A percentile compares a stretch with the other conserved stretches of the same genome.
These are phyloP conservation scores for Allomyces macrogynus DNA, from an alignment of 192 early-diverging fungal genomes.

Conservation along the genomic window DNA sequence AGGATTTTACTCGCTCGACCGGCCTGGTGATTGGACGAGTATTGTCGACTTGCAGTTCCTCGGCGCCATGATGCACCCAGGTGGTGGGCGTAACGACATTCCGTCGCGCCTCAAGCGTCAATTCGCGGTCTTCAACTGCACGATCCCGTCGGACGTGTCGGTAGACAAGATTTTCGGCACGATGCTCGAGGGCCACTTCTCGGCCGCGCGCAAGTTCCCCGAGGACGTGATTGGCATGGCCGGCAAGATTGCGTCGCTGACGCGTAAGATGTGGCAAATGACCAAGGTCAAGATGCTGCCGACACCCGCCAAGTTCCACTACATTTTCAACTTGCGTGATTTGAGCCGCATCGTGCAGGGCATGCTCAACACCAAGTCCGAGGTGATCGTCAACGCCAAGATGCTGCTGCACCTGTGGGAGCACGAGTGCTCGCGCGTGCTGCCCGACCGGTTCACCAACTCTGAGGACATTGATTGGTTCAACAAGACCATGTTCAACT, in stretches of 20 bases:
- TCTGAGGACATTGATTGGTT: conserved; percentile 81
- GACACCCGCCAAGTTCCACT: conserved; percentile 96
- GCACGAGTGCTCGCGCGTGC: conserved; percentile 88
- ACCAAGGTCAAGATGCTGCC: conserved; percentile 52
- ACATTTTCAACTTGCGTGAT: conserved; percentile 98
- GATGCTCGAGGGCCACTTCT: conserved; percentile 41
- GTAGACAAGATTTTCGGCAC: conserved; percentile 82
- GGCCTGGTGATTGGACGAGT: conserved; percentile 76
- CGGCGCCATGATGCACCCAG: conserved; percentile 78
- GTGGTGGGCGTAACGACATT: conserved; percentile 82
- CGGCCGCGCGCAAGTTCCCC: conserved; percentile 25
- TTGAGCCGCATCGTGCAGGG: conserved; percentile 95
- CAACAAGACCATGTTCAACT: conserved; percentile 56
- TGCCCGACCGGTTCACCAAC: conserved; percentile 90
- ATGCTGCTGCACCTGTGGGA: conserved; percentile 89
- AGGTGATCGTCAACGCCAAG: conserved; percentile 57
- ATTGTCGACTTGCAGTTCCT: conserved; percentile 97
- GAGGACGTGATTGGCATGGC: conserved; percentile 25
- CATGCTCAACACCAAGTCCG: conserved; percentile 75
- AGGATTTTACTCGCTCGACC: conserved; percentile 81
- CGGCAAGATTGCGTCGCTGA: conserved; percentile 21
- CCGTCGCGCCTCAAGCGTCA: conserved; percentile 74
- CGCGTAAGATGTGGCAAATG: conserved; percentile 33
- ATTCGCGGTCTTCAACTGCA: conserved; percentile 72
- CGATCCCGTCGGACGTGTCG: conserved; percentile 84